Evolutionary conservation across 352 stramenopile genomes (phyloP).

Genomic region (Phytophthora pini): DNA sequence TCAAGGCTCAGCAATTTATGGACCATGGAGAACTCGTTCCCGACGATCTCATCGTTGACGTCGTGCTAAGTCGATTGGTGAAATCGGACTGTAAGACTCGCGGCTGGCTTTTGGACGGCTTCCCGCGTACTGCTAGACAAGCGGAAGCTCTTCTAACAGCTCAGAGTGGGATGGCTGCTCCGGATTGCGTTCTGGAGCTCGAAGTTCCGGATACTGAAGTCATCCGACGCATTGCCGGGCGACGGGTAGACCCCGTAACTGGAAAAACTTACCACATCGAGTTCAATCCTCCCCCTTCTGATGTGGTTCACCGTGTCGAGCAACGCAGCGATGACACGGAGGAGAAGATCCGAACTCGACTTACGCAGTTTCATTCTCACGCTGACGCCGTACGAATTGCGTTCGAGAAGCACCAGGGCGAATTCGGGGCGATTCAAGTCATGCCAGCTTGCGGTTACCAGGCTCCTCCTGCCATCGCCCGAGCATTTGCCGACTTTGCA

Average conservation of each 20-base stretch:
- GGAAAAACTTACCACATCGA: slow-evolving; percentile 97
- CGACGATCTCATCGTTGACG: slow-evolving; percentile 92
- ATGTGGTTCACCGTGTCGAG: slow-evolving; percentile 62
- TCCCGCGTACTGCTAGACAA: slow-evolving; percentile 89
- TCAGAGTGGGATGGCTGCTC: slow-evolving; percentile 64
- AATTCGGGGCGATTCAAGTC: slow-evolving; percentile 28
- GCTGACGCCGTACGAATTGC: slow-evolving; percentile 50
- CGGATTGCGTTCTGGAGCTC: slow-evolving; percentile 91
- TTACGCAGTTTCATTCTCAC: slow-evolving; percentile 87
- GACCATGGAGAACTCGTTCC: slow-evolving; percentile 89
- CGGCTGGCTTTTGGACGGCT: slow-evolving; percentile 95
- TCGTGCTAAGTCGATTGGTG: slow-evolving; percentile 73
- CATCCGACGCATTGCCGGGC: slow-evolving; percentile 95
- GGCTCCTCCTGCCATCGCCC: slow-evolving; percentile 24
- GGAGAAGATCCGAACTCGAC: slow-evolving; percentile 88
- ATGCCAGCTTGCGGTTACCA: slow-evolving; percentile 30
- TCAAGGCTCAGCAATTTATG: slow-evolving; percentile 92
- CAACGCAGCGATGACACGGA: slow-evolving; percentile 94
- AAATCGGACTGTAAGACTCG: slow-evolving; percentile 82
- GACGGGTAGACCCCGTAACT: slow-evolving; percentile 93
- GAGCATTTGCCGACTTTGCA: slow-evolving; percentile 28
- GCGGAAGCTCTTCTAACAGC: slow-evolving; percentile 77
- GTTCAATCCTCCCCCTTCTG: slow-evolving; percentile 91
- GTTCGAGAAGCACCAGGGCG: slow-evolving; percentile 37
- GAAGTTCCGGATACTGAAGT: slow-evolving; percentile 95